These are phyloP conservation scores for Craterostigma plantagineum DNA, from an alignment of 257 asterid genomes.

Conservation along the genomic window DNA sequence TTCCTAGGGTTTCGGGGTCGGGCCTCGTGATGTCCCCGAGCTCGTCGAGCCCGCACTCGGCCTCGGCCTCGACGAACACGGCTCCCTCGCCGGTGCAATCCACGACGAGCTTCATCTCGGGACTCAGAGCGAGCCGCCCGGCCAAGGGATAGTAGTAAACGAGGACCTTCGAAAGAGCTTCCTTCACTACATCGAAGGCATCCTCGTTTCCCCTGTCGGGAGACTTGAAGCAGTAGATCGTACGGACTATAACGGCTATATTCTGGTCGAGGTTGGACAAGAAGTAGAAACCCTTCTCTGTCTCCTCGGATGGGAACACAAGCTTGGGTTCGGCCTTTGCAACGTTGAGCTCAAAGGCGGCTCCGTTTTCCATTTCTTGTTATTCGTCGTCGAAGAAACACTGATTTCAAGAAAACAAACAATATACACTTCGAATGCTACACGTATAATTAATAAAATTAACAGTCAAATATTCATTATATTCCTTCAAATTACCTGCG, in stretches of 20 bases:
- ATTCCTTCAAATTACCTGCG: too few relatives aligned
- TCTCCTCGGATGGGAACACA: constrained; percentile 50
- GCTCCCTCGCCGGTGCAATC: constrained; percentile 78
- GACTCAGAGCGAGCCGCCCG: constrained; percentile 46
- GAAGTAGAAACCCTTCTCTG: constrained; percentile 36
- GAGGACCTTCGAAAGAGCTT: constrained; percentile 52
- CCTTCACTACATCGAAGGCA: constrained; percentile 32
- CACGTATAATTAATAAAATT: too few relatives aligned
- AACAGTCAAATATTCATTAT: too few relatives aligned
- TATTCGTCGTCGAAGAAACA: constrained; percentile 3
- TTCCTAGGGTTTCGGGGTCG: constrained; percentile 63
- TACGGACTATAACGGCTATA: constrained; percentile 63
- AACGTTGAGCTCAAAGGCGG: constrained; percentile 23
- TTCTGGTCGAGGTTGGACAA: constrained; percentile 79
- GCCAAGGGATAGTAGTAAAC: constrained; percentile 64
- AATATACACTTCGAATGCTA: too few relatives aligned
- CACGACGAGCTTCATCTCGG: constrained; percentile 58
- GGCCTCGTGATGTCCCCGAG: constrained; percentile 69
- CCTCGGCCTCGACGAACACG: constrained; percentile 76
- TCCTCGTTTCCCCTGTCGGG: constrained; percentile 35
- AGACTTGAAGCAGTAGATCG: constrained; percentile 63
- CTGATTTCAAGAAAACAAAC: too few relatives aligned
- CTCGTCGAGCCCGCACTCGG: constrained; percentile 34
- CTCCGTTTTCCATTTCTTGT: constrained; percentile 31
- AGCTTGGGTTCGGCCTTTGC: constrained; percentile 37